A percentile compares a stretch with the other conserved stretches of the same genome.
phyloP scores from a whole-genome alignment of 371 early-diverging fungal species.

The Dinochytrium kinnereticum region DNA sequence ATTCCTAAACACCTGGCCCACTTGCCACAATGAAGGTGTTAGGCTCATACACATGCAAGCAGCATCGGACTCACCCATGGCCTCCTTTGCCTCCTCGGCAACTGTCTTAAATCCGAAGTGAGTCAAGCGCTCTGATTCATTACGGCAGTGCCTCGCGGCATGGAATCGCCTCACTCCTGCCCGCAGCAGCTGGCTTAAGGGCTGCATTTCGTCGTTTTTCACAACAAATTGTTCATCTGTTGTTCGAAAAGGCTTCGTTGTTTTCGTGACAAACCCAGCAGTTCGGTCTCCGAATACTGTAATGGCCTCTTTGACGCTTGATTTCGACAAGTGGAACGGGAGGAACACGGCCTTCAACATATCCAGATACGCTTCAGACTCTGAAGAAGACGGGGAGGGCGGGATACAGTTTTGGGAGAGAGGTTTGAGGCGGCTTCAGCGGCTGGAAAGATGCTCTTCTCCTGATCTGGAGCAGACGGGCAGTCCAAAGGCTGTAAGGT shows the following conservation, averaged over 20 bases:
- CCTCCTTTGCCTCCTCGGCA: slow-evolving; percentile 82
- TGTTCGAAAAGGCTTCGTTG: background rate
- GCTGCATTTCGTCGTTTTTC: background rate
- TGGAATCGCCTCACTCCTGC: background rate
- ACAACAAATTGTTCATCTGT: background rate
- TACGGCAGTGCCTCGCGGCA: background rate
- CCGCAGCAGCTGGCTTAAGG: background rate
- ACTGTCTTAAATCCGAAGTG: slow-evolving; percentile 94
- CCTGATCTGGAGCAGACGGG: background rate
- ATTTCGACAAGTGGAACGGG: background rate
- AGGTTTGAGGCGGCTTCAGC: background rate
- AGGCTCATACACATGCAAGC: background rate
- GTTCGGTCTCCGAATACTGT: background rate
- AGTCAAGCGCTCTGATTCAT: slow-evolving; percentile 49
- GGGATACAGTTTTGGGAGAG: background rate
- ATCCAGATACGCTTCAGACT: background rate
- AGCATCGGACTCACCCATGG: slow-evolving; percentile 61
- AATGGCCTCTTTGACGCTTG: background rate
- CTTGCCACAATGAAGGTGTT: slow-evolving; percentile 50
- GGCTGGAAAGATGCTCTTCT: background rate
- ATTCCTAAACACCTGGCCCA: slow-evolving; percentile 87
- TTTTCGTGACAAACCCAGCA: background rate
- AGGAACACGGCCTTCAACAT: background rate
- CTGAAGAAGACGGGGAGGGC: background rate
- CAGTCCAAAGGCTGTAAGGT: background rate